A percentile compares a stretch with the other conserved stretches of the same genome.
Evolutionary conservation across 345 rosid species (phyloP).

Genomic region (Salix exigua): DNA sequence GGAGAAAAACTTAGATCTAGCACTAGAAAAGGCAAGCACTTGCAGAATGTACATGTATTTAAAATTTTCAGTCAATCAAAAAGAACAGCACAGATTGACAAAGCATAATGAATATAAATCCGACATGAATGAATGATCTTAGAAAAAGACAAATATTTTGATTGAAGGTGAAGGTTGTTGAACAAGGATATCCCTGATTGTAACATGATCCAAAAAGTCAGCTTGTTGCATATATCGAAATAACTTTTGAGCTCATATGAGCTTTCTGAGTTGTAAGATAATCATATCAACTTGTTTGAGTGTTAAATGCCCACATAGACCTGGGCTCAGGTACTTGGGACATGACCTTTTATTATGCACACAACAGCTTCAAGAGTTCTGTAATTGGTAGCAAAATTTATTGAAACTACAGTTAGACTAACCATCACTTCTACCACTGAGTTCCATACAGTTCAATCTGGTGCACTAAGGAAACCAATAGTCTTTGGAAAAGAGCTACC

Average conservation of each 20-base stretch:
- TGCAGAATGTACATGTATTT: neutral
- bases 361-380: neutral
- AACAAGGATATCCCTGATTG: neutral
- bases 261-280: neutral
- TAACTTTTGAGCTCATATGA: slow-evolving; percentile 9
- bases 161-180: neutral
- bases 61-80: neutral
- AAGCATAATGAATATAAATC: neutral
- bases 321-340: neutral
- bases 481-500: neutral
- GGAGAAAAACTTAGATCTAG: slow-evolving; percentile 1
- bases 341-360: neutral
- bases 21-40: neutral
- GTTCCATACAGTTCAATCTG: neutral
- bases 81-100: neutral
- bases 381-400: neutral
- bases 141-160: neutral
- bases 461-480: neutral
- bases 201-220: neutral
- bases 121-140: neutral
- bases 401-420: neutral
- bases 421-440: neutral
- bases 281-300: neutral
- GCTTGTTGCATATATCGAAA: neutral
- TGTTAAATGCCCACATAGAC: neutral